Evolutionary conservation across 768 basidiomycete species (phyloP).

Genomic region (Panaeolus papilionaceus): DNA sequence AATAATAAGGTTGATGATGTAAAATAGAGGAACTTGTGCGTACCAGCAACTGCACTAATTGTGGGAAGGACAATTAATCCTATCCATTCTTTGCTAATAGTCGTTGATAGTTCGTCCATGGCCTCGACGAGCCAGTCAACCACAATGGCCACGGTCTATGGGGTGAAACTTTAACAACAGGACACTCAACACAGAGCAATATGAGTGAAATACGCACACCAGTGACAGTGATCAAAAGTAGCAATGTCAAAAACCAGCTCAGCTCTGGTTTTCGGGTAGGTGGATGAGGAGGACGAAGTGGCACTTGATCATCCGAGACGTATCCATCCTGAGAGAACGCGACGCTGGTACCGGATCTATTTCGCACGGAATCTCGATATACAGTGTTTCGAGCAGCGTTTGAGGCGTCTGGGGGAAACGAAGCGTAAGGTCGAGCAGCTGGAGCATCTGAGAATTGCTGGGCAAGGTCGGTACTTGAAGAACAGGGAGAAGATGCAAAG

Average conservation of each 20-base stretch:
- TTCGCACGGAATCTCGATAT: not conserved
- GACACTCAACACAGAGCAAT: not conserved
- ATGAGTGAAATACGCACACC: constrained; percentile 50
- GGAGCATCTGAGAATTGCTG: not conserved
- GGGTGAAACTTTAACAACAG: not conserved
- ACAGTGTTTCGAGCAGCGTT: not conserved
- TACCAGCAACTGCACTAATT: constrained; percentile 81
- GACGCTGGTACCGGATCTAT: not conserved
- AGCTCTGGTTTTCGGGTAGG: constrained; percentile 50
- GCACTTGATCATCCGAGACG: not conserved
- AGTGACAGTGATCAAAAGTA: constrained; percentile 64
- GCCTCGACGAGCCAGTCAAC: constrained; percentile 80
- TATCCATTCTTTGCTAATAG: constrained; percentile 87
- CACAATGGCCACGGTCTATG: constrained; percentile 59
- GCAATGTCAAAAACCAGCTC: constrained; percentile 62
- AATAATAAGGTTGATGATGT: constrained; percentile 2
- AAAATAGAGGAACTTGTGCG: constrained; percentile 10
- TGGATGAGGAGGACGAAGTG: constrained; percentile 10
- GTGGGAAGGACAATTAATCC: constrained; percentile 89
- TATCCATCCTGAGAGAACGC: constrained; percentile 9
- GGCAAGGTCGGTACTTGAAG: constrained; percentile 24
- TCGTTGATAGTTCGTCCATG: constrained; percentile 76
- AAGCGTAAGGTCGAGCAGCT: constrained; percentile 17
- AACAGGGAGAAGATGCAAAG: constrained; percentile 26
- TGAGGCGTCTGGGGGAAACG: not conserved